A percentile compares a stretch with the other conserved stretches of the same genome.
phyloP scores from a whole-genome alignment of 1,139 yeast species.

The Yamadazyma siamensis region DNA sequence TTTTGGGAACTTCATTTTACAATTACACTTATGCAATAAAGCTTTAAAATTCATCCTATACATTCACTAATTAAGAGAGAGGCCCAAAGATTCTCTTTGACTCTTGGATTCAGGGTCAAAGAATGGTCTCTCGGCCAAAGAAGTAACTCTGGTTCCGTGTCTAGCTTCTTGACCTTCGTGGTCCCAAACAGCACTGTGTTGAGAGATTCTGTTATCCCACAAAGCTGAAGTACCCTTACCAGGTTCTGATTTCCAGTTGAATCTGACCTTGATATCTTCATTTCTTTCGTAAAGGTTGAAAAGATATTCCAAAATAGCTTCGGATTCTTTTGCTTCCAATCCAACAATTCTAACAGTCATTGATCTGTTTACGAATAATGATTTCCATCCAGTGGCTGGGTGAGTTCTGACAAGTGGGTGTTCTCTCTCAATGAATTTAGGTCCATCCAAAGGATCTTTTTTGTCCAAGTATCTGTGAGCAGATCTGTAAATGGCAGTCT shows the following conservation, averaged over 20 bases:
- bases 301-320: conserved; percentile 30
- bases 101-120: conserved; percentile 51
- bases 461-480: conserved; percentile 35
- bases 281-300: conserved; percentile 31
- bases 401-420: conserved; percentile 41
- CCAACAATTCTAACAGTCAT: conserved; percentile 10
- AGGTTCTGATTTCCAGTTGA: conserved; percentile 49
- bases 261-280: conserved; percentile 48
- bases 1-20: too few relatives aligned
- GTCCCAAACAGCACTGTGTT: conserved; percentile 51
- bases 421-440: conserved; percentile 33
- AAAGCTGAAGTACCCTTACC: conserved; percentile 55
- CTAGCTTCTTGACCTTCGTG: conserved; percentile 49
- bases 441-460: conserved; percentile 31
- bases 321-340: conserved; percentile 30
- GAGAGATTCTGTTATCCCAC: conserved; percentile 56
- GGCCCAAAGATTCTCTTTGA: conserved; percentile 53
- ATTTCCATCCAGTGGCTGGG: conserved; percentile 44
- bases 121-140: conserved; percentile 53
- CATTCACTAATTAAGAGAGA: conserved; percentile 27
- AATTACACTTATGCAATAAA: too few relatives aligned
- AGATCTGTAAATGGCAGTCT: conserved; percentile 33
- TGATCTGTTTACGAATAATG: conserved; percentile 31
- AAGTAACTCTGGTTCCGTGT: conserved; percentile 59
- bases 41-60: too few relatives aligned